Conservation (phyloP, 345 rosid genomes). For the Eucalyptus globulus region DNA sequence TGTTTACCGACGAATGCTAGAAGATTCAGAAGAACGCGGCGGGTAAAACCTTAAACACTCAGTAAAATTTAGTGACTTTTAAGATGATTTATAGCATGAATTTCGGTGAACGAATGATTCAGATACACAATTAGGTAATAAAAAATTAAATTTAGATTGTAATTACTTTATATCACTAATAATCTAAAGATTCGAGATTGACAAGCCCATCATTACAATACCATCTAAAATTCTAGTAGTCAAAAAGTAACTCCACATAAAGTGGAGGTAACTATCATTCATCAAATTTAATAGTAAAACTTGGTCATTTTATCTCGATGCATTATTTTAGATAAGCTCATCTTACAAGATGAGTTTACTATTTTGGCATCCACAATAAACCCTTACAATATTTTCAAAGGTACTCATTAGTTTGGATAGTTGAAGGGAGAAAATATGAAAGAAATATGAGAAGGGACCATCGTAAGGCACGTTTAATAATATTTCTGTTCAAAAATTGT, state of each 20-base stretch:
- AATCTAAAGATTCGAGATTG: too few species aligned
- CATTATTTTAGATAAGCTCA: background rate
- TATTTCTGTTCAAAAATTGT: too few species aligned
- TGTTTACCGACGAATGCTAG: background rate
- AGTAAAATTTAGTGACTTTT: background rate
- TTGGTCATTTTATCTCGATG: background rate
- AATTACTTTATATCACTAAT: too few species aligned
- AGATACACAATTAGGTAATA: background rate
- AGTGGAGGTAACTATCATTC: too few species aligned
- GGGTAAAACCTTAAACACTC: background rate
- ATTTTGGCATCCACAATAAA: too few species aligned
- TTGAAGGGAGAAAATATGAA: too few species aligned
- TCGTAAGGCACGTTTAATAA: too few species aligned
- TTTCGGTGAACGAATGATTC: background rate
- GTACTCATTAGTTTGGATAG: background rate
- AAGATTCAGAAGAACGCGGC: background rate
- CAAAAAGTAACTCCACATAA: fast-evolving
- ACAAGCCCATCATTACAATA: fast-evolving
- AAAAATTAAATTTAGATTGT: background rate
- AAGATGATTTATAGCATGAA: background rate
- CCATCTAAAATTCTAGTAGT: fast-evolving
- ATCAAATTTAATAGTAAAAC: fast-evolving
- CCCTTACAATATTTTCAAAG: background rate
- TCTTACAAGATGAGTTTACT: too few species aligned
- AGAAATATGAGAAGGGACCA: too few species aligned